Evolutionary conservation across 169 alveolate genomes (phyloP), one percentile per base, ranked within the genome.

Genomic region (Eimeria brunetti): DNA sequence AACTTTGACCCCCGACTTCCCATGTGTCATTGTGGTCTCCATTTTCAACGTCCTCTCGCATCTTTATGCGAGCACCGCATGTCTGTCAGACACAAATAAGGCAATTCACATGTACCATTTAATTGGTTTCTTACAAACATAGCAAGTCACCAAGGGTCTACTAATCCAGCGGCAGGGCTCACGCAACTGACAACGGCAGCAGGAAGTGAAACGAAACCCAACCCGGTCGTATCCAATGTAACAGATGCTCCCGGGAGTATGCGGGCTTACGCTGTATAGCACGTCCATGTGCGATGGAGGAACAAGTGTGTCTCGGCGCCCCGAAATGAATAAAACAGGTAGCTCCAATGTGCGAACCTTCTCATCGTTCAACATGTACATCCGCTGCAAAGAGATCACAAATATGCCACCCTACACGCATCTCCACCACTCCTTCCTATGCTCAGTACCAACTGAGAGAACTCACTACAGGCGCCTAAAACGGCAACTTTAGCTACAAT

Each of bases 1-100:
- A 91, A 33, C 76, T 64, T 67, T 80, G 78, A 33, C 91, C 95
- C 58, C 95, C 95, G 18, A 80, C 89, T 30, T 67, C 91, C 95
- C 95, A 91, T 12, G 95, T 91, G 95, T 91, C 95, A 85, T 91
- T 91, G 85, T 91, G 95, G 53, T 62, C 95, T 12, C 95, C 95
- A 20, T 76, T 53, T n/a, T 83, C 91, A 51, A 91, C 91, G 71
- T 91, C 91, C 62, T 80, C 95, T 41, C 78, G 51, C 95, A 67
- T 69, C 91, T 91, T 91, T 64, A 91, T 46, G 36, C 88, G 95
- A 38, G 95, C 60, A 49, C 91, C 84, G 71, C 95, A 91, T 27
- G 60, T 49, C 95, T 91, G 95, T 24, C 27, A n/a, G 30, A n/a
- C 69, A 51, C 89, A 56, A 2, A 27, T 16, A 24, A 36, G 12